A percentile compares a stretch with the other conserved stretches of the same genome.
Evolutionary conservation across 352 stramenopile genomes (phyloP).

Genomic region (Thraustotheca clavata): DNA sequence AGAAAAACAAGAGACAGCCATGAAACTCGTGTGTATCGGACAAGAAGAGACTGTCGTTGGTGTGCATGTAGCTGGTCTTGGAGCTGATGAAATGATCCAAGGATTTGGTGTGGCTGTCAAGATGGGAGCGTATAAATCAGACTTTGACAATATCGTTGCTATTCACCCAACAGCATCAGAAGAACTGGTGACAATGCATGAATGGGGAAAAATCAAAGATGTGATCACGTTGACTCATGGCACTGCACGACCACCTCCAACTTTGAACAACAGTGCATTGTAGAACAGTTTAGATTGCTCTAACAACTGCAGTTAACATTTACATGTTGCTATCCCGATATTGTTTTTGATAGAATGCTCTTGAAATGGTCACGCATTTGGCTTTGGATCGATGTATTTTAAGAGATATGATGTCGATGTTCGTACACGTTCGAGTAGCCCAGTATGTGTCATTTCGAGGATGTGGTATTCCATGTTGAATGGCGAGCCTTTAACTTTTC

Average conservation of each 20-base stretch:
- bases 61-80: constrained; percentile 91
- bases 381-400: background rate
- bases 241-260: constrained; percentile 29
- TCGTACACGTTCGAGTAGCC: background rate
- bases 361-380: no score
- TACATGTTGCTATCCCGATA: no score
- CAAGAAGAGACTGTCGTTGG: constrained; percentile 89
- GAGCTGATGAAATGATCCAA: constrained; percentile 96
- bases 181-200: constrained; percentile 92
- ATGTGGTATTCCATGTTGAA: constrained; percentile 12
- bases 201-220: constrained; percentile 81
- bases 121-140: constrained; percentile 95
- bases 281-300: background rate
- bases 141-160: constrained; percentile 93
- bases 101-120: constrained; percentile 97
- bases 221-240: constrained; percentile 46
- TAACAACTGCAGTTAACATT: background rate
- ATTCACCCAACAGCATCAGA: constrained; percentile 96
- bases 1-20: constrained; percentile 90
- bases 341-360: no score
- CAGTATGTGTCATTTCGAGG: constrained; percentile 7
- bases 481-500: constrained; percentile 6
- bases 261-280: background rate
- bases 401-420: background rate
- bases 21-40: constrained; percentile 90